Base-by-base conservation (phyloP, 306 rosid genomes). In the Astragalus membranaceus region DNA sequence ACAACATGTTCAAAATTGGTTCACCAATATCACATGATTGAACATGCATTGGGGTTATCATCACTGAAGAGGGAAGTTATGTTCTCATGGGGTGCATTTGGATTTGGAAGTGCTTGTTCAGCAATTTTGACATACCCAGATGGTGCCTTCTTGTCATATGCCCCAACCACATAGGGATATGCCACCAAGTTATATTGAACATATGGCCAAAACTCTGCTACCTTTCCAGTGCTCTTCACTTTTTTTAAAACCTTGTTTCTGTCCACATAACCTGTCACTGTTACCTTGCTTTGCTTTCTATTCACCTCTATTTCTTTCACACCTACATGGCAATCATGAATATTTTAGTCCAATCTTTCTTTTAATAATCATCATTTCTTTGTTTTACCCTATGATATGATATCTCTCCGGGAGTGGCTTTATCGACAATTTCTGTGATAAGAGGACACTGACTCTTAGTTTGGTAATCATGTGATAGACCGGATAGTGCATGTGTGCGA, bases 191-290 rank as follows among this genome's bases (percentile, higher is more conserved):
- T 90, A 70, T 88, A 87, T 7, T 89, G 88, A n/a, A 93, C 81
- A 33, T 93, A 93, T 0, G 98, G 98, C 98, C 98, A 93, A 69
- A 90, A 76, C 85, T 93, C 91, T 0, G 98, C 98, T 60, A 36
- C 87, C 54, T 93, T 93, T 41, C 98, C 98, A 0, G 98, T 93
- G 75, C 96, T 85, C 76, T 70, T 52, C 52, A 93, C 93, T 49
- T 46, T 93, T 74, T 87, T 90, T 7, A 93, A 79, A 7, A 93
- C 98, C 89, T 84, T 93, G 78, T 83, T 85, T 73, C 94, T 75
- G 11, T 93, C 96, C 80, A 89, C 98, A 50, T 84, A 88, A 1
- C 98, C 98, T 0, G 67, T 82, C 58, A 85, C 98, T 0, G 84
- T 84, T 39, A 93, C 97, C 55, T 65, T 79, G 82, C 92, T 88